These are phyloP conservation scores for Penicillium sp. DNA, from an alignment of 2,329 filamentous ascomycete species.

Conservation along the genomic window DNA sequence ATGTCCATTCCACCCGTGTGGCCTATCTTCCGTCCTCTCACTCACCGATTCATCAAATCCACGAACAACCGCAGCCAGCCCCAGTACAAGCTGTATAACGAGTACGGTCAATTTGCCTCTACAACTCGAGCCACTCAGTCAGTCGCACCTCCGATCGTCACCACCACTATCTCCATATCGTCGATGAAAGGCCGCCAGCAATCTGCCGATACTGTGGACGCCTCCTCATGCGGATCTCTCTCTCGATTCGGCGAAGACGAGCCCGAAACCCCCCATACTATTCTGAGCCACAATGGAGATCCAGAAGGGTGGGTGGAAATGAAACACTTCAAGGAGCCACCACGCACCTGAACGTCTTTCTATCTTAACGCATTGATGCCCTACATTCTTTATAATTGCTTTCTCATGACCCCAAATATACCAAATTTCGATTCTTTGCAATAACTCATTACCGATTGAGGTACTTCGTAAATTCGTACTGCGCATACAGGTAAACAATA, in stretches of 20 bases:
- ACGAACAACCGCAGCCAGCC: constrained; percentile 7
- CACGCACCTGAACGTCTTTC: neutral
- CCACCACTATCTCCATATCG: constrained; percentile 16
- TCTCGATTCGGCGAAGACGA: constrained; percentile 14
- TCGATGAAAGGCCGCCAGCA: constrained; percentile 7
- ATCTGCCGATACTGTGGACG: neutral
- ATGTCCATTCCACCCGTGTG: constrained; percentile 27
- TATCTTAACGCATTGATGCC: neutral
- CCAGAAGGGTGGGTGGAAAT: constrained; percentile 19
- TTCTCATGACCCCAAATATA: neutral
- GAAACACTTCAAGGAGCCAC: constrained; percentile 10
- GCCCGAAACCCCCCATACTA: constrained; percentile 9
- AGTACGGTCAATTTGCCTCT: constrained; percentile 6
- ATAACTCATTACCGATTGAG: neutral
- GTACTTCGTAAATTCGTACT: too few species aligned
- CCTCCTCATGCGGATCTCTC: constrained; percentile 13
- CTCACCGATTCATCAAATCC: constrained; percentile 19
- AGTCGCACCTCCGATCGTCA: constrained; percentile 9
- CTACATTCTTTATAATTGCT: neutral
- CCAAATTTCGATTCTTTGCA: neutral
- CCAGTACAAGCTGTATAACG: constrained; percentile 4
- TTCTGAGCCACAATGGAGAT: constrained; percentile 6
- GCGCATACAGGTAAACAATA: too few species aligned
- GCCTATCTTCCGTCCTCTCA: constrained; percentile 24
- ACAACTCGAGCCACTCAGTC: neutral